Percentiles rank a stretch among this genome's conserved stretches.
Evolutionary conservation across 805 yeast genomes (phyloP).

Genomic region (Ogataea methylovora): DNA sequence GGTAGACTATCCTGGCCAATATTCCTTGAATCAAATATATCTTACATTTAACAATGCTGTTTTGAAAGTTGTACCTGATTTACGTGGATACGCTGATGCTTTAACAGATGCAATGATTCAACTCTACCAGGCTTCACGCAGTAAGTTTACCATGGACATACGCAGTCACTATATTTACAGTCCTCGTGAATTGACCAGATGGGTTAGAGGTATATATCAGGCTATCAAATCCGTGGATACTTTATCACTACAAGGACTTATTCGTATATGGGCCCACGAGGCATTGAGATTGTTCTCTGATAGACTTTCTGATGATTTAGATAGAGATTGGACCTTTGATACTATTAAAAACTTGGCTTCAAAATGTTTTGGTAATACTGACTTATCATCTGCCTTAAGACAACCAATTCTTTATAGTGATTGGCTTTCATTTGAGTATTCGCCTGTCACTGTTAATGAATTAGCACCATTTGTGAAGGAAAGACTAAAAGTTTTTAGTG

Average conservation of each 20-base stretch:
- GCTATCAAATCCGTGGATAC: slow-evolving; percentile 16
- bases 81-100: slow-evolving; percentile 43
- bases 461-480: slow-evolving; percentile 51
- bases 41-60: slow-evolving; percentile 46
- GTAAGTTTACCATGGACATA: slow-evolving; percentile 26
- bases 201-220: slow-evolving; percentile 68
- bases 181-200: slow-evolving; percentile 87
- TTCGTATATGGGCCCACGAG: slow-evolving; percentile 76
- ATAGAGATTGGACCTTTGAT: slow-evolving; percentile 41
- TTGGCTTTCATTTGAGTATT: slow-evolving; percentile 65
- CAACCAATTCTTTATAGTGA: slow-evolving; percentile 61
- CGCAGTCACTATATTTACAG: slow-evolving; percentile 68
- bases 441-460: slow-evolving; percentile 41
- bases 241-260: slow-evolving; percentile 33
- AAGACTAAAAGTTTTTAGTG: slow-evolving; percentile 63
- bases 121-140: slow-evolving; percentile 42
- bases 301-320: slow-evolving; percentile 43
- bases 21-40: slow-evolving; percentile 64
- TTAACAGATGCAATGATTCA: slow-evolving; percentile 62
- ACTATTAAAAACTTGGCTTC: slow-evolving; percentile 27
- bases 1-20: slow-evolving; percentile 70
- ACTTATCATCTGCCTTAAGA: slow-evolving; percentile 25
- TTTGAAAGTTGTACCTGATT: slow-evolving; percentile 51
- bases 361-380: slow-evolving; percentile 39
- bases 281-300: slow-evolving; percentile 74